Evolutionary conservation across 176 grass and related monocot genomes (phyloP), one percentile per base, ranked within the genome.

Genomic region (Bonia amplexicaulis): DNA sequence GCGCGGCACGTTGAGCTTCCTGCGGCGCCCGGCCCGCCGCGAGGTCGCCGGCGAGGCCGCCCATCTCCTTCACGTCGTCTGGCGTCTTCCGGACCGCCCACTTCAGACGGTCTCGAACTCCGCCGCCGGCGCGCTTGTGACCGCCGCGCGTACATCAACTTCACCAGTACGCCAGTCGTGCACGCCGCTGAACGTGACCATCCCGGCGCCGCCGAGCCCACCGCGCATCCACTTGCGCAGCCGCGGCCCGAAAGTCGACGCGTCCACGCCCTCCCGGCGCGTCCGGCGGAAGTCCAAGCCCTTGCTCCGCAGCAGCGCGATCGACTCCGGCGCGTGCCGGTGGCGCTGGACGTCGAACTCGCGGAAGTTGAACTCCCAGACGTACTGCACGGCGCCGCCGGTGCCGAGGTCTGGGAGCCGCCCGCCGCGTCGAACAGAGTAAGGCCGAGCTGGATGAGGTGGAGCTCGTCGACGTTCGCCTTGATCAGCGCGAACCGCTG

Each of bases 31-130:
- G 89, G 70, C 6, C 76, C 86, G 11, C 83, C 71, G 58, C 37
- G 57, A 89, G 75, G 55, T 84, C 64, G 2, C 19, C 0, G 71
- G 68, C 82, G 86, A 3, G 13, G 41, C 1, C 62, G 16, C 7
- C 87, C 67, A 94, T 80, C 79, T 87, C 41, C 81, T 87, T 74
- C 2, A 94, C 63, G 71, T 94, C 92, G 31, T 90, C 90, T 12
- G 89, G 2, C 0, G 1, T 42, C 0, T 29, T n/a, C 9, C 22
- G 52, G 9, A 89, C 3, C 8, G 48, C 14, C 7, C 11, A 4
- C 20, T 0, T 15, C 3, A 80, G 0, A 77, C 41, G 74, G 12
- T 19, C 57, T 82, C 20, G 45, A 94, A 89, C 33, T 59, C 64
- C 67, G 22, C n/a, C 55, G 78, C n/a, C n/a, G n/a, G n/a, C n/a